Evolutionary conservation across 192 early-diverging fungal species (phyloP).

Genomic region (Radiomyces spectabilis): DNA sequence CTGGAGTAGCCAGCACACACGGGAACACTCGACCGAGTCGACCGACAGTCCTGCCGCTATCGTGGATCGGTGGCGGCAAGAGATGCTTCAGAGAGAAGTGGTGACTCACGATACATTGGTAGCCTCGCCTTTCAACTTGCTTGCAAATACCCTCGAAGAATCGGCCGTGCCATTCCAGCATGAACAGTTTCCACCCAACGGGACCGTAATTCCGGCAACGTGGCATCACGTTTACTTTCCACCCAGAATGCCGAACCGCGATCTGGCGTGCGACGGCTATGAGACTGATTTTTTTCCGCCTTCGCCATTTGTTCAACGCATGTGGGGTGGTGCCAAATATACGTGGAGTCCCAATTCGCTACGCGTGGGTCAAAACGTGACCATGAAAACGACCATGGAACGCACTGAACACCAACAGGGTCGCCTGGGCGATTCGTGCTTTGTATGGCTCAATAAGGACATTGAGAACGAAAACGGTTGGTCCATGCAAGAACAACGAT

Average conservation of each 20-base stretch:
- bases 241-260: constrained; percentile 51
- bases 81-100: neutral
- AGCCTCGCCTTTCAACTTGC: constrained; percentile 20
- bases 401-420: constrained; percentile 46
- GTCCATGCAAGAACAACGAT: constrained; percentile 57
- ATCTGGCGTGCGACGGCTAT: constrained; percentile 79
- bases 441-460: constrained; percentile 62
- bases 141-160: constrained; percentile 28
- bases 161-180: neutral
- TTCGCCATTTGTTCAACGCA: constrained; percentile 60
- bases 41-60: too few relatives aligned
- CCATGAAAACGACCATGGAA: constrained; percentile 49
- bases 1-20: too few relatives aligned
- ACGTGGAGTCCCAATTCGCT: constrained; percentile 56
- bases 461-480: constrained; percentile 53
- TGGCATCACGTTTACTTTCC: constrained; percentile 81
- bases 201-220: constrained; percentile 52
- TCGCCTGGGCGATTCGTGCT: constrained; percentile 48
- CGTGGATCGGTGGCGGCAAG: constrained; percentile 7
- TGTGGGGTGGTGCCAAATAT: constrained; percentile 85
- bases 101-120: constrained; percentile 6
- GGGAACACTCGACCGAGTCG: too few relatives aligned
- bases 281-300: constrained; percentile 72
- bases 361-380: constrained; percentile 52
- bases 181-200: constrained; percentile 26